phyloP scores from a whole-genome alignment of 345 rosid species.

The Angophora floribunda region DNA sequence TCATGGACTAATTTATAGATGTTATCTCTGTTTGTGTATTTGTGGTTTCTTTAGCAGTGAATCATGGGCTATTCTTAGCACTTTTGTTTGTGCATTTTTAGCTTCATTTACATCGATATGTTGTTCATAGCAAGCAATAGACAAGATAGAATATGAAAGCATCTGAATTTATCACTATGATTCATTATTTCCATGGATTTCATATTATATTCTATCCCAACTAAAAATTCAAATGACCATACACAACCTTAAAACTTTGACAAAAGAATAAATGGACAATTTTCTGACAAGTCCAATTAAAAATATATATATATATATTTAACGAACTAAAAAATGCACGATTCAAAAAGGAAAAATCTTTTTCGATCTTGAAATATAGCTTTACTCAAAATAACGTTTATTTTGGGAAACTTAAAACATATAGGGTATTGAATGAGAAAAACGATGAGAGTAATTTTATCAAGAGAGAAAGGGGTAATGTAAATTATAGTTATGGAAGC shows the following conservation, averaged over 20 bases:
- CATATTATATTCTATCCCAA: no score
- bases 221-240: no score
- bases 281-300: background rate
- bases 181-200: no score
- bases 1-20: background rate
- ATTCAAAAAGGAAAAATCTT: background rate
- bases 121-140: no score
- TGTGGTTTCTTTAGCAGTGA: background rate
- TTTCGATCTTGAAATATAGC: background rate
- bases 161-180: no score
- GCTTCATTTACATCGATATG: background rate
- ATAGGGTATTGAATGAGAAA: background rate
- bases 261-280: background rate
- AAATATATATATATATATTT: no score
- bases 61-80: background rate
- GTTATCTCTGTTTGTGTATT: background rate
- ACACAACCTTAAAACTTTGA: background rate
- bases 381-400: no score
- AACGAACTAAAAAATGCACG: no score
- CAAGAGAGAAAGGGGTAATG: background rate
- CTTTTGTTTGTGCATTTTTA: no score
- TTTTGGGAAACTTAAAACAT: background rate
- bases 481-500: background rate
- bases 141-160: no score
- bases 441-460: background rate